Base-by-base conservation (phyloP, 176 grass and related monocot species). In the Neostapfia colusana region DNA sequence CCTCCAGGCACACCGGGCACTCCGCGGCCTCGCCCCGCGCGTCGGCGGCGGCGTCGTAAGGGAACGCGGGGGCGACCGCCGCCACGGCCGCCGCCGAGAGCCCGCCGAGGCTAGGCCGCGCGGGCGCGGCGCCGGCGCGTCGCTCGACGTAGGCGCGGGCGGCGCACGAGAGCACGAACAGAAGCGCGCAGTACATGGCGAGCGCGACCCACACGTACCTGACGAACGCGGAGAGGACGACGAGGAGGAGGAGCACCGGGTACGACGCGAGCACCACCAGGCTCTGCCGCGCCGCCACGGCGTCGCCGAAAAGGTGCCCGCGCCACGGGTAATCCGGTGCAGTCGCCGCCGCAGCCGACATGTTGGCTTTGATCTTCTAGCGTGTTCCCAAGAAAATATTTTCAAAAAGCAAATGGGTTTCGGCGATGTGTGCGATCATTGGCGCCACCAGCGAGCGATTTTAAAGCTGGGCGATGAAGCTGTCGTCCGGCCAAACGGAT, bases 1-100 rank as follows among this genome's bases (percentile, higher is more conserved):
- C 28, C 75, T 91, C 85, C 16, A 92, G 59, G 87, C 93, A 93
- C 76, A 97, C 74, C 17, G 85, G 23, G 39, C 90, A 93, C 50
- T 73, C 46, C 21, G 39, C n/a, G n/a, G n/a, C 38, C 31, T 76
- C 78, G 3, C 54, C 76, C 4, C 10, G 10, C 66, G 26, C 31
- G 31, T 1, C 31, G 2, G 1, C 31, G 2, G 31, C 27, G 0
- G 34, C 42, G 8, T 43, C 40, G 70, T 89, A 50, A 0, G 12
- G 7, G 20, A 88, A 88, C 10, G 20, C 53, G 13, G 89, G 77
- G 26, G 59, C 59, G 6, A 87, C 75, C 5, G 68, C 60, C 4
- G 36, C 63, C 5, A 85, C 45, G 59, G 89, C 54, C 2, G 21
- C 40, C 10, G 23, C 27, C 17, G 70, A 69, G 7, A 90, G 77